These are phyloP conservation scores for Zoysia matrella DNA, from an alignment of 202 grass and related monocot species.

Conservation along the genomic window DNA sequence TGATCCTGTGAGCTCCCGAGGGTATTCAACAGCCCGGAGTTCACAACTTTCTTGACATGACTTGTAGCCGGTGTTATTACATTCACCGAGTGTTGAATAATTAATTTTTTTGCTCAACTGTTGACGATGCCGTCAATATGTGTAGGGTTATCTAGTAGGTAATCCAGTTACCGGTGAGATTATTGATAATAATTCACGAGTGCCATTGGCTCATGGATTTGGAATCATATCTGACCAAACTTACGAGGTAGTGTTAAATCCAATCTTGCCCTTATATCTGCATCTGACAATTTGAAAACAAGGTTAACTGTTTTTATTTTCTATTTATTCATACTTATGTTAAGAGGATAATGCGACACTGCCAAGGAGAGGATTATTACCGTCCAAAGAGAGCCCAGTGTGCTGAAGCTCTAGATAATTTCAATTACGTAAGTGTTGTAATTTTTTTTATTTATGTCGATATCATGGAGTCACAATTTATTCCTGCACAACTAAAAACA, in stretches of 20 bases:
- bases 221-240: slow-evolving; percentile 44
- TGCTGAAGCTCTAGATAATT: neutral
- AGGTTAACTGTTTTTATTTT: neutral
- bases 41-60: no score
- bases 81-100: no score
- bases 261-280: neutral
- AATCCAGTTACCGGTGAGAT: slow-evolving; percentile 30
- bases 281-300: neutral
- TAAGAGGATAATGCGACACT: slow-evolving; percentile 33
- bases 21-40: no score
- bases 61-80: no score
- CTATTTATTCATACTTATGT: neutral
- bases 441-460: neutral
- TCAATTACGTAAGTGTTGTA: neutral
- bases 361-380: slow-evolving; percentile 3
- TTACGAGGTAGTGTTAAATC: slow-evolving; percentile 31
- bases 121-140: neutral
- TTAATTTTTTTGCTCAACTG: no score
- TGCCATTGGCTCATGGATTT: neutral
- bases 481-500: neutral
- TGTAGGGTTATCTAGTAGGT: slow-evolving; percentile 46
- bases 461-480: neutral
- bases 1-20: no score
- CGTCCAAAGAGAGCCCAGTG: slow-evolving; percentile 22
- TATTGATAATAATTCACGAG: neutral